These are phyloP conservation scores for Cyberlindnera misumaiensis DNA, from an alignment of 805 yeast genomes.

Conservation along the genomic window DNA sequence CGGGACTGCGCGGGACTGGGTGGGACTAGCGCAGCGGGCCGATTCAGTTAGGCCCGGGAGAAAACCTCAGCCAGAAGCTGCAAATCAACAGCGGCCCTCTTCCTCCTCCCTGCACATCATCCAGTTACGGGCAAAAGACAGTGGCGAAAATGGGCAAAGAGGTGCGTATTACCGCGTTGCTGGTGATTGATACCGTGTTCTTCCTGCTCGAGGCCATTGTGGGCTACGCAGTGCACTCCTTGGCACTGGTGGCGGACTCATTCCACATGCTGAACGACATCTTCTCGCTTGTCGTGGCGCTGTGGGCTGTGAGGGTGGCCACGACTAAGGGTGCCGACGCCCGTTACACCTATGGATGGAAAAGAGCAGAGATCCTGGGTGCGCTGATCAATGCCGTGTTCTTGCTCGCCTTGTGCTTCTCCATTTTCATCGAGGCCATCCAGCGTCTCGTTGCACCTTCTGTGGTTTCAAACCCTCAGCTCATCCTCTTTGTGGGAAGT, in stretches of 20 bases:
- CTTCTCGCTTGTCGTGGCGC: constrained; percentile 78
- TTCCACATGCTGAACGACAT: constrained; percentile 97
- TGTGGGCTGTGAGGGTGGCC: constrained; percentile 95
- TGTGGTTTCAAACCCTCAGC: constrained; percentile 70
- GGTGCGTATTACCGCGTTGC: constrained; percentile 60
- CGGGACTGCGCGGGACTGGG: too few relatives aligned
- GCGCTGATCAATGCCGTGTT: constrained; percentile 93
- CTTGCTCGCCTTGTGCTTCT: constrained; percentile 82
- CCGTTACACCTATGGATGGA: constrained; percentile 95
- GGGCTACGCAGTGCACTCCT: constrained; percentile 88
- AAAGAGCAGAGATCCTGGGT: constrained; percentile 93
- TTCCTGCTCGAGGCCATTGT: constrained; percentile 79
- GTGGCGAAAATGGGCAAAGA: constrained; percentile 43
- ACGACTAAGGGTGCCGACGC: constrained; percentile 76
- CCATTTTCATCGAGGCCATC: constrained; percentile 87
- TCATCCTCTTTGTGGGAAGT: constrained; percentile 74
- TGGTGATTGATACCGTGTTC: constrained; percentile 72
- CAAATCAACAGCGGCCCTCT: too few relatives aligned
- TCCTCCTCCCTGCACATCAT: too few relatives aligned
- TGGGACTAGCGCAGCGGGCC: too few relatives aligned
- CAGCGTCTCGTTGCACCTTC: constrained; percentile 84
- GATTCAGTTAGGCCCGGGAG: too few relatives aligned
- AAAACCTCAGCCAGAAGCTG: too few relatives aligned
- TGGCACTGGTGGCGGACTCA: constrained; percentile 92
- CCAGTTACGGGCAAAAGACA: too few relatives aligned